A percentile compares a stretch with the other conserved stretches of the same genome.
phyloP scores from a whole-genome alignment of 2,329 filamentous ascomycete genomes.

The Botrytis cinerea region DNA sequence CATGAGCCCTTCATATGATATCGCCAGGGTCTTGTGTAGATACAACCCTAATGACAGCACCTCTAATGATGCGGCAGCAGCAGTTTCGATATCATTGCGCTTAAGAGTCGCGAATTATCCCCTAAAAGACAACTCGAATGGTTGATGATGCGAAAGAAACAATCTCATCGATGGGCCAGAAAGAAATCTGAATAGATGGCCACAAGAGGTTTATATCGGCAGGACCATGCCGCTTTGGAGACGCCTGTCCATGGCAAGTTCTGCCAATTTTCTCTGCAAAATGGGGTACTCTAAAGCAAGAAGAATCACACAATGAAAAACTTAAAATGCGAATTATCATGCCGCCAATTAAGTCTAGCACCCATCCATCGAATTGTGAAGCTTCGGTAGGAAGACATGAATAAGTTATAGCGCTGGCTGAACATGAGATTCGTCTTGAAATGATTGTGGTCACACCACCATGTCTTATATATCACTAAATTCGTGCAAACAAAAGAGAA shows the following conservation, averaged over 20 bases:
- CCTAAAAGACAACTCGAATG: background rate
- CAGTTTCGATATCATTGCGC: background rate
- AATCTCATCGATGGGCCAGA: background rate
- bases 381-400: background rate
- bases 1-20: background rate
- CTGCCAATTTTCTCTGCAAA: background rate
- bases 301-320: background rate
- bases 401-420: background rate
- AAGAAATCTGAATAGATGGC: background rate
- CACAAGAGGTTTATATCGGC: background rate
- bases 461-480: background rate
- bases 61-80: background rate
- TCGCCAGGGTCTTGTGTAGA: background rate
- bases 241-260: background rate
- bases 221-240: background rate
- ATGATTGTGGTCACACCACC: background rate
- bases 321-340: too few species aligned
- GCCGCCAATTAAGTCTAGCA: background rate
- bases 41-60: background rate
- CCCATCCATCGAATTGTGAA: background rate
- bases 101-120: background rate
- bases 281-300: background rate
- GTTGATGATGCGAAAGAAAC: background rate
- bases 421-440: background rate
- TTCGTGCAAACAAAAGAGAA: background rate